These are phyloP conservation scores for Aspergillus asperescens DNA, from an alignment of 495 filamentous ascomycete species.

Conservation along the genomic window DNA sequence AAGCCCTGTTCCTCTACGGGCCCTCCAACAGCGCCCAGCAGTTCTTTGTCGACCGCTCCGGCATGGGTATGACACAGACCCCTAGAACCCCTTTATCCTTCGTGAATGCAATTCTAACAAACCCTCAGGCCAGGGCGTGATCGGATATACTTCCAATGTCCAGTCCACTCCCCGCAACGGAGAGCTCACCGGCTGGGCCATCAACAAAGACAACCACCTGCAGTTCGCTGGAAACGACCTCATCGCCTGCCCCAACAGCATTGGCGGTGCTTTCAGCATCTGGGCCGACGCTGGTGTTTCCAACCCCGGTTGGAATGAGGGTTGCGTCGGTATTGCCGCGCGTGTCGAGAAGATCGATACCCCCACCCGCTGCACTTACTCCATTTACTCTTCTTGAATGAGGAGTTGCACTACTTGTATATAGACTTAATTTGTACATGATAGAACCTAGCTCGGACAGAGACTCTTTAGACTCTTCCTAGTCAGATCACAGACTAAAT, in stretches of 20 bases:
- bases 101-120: constrained; percentile 8
- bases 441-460: too few species aligned
- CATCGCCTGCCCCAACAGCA: constrained; percentile 47
- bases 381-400: constrained; percentile 28
- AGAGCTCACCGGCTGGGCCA: constrained; percentile 42
- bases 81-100: not conserved
- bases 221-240: constrained; percentile 38
- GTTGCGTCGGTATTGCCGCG: constrained; percentile 41
- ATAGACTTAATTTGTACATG: not conserved
- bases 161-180: constrained; percentile 31
- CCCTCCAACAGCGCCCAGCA: constrained; percentile 37
- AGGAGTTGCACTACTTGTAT: not conserved
- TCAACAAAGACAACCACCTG: constrained; percentile 37
- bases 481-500: too few species aligned
- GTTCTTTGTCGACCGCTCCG: constrained; percentile 48
- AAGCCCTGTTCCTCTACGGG: constrained; percentile 44
- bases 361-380: constrained; percentile 52
- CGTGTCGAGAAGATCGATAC: constrained; percentile 27
- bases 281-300: constrained; percentile 39
- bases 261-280: constrained; percentile 44
- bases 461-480: too few species aligned
- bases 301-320: constrained; percentile 40
- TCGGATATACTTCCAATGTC: constrained; percentile 45
- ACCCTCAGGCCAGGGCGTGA: constrained; percentile 40
- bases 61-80: constrained; percentile 37